These are phyloP conservation scores for Zygosaccharomyces pseudorouxii DNA, from an alignment of 805 yeast species.

Conservation along the genomic window DNA sequence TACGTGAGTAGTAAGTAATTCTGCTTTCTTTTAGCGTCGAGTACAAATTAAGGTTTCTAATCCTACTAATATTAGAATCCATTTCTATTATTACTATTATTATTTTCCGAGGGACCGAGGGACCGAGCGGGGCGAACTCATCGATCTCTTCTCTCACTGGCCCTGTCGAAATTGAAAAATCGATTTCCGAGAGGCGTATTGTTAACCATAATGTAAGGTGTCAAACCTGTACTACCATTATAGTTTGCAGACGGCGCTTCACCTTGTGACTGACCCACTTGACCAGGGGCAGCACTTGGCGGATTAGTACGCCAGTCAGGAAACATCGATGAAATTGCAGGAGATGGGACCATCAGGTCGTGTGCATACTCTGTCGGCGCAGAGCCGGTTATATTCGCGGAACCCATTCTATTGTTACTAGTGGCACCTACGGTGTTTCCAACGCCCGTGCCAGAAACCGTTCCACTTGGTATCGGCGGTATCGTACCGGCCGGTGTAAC, in stretches of 20 bases:
- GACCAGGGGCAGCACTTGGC: constrained; percentile 11
- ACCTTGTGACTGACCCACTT: constrained; percentile 4
- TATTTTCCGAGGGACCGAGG: too few relatives aligned
- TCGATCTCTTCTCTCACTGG: constrained; percentile 12
- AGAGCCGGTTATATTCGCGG: constrained; percentile 23
- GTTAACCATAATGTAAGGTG: constrained; percentile 30
- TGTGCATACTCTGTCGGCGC: constrained; percentile 34
- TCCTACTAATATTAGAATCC: too few relatives aligned
- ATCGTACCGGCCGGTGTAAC: background rate
- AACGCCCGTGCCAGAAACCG: background rate
- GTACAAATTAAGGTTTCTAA: too few relatives aligned
- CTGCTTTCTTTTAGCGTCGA: too few relatives aligned
- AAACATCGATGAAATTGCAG: constrained; percentile 31
- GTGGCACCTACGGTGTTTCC: background rate
- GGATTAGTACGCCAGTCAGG: constrained; percentile 32
- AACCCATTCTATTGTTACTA: background rate
- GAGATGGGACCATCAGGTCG: constrained; percentile 34
- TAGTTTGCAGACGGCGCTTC: constrained; percentile 11
- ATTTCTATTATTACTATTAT: too few relatives aligned
- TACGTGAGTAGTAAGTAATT: too few relatives aligned
- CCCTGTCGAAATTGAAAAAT: constrained; percentile 28
- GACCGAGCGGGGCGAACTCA: background rate
- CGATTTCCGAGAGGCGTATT: constrained; percentile 28
- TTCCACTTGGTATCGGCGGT: constrained; percentile 5
- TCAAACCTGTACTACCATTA: constrained; percentile 28